Conservation (phyloP, 2,329 filamentous ascomycete genomes). For the Exophiala phaeomuriformis region DNA sequence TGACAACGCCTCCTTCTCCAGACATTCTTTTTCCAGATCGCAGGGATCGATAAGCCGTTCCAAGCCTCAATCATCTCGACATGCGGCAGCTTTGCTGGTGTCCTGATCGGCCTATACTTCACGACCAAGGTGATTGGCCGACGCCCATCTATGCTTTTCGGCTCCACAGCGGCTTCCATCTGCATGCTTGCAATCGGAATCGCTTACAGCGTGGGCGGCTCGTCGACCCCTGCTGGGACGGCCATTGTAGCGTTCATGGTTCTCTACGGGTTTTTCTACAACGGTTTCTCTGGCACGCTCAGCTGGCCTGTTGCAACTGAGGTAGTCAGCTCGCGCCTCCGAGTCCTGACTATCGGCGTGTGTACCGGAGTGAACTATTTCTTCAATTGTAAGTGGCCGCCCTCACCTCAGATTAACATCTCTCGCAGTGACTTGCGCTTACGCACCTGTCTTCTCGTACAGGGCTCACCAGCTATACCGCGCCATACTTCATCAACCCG, state of each 20-base stretch:
- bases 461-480: slow-evolving; percentile 37
- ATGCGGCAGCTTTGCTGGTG: slow-evolving; percentile 34
- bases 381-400: slow-evolving; percentile 28
- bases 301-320: slow-evolving; percentile 37
- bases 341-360: slow-evolving; percentile 35
- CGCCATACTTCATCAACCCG: slow-evolving; percentile 35
- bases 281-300: slow-evolving; percentile 34
- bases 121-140: slow-evolving; percentile 35
- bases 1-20: background rate
- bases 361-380: slow-evolving; percentile 39
- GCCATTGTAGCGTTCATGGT: slow-evolving; percentile 36
- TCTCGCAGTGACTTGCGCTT: background rate
- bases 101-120: slow-evolving; percentile 33
- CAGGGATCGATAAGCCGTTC: slow-evolving; percentile 27
- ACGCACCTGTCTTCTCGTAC: background rate
- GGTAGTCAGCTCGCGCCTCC: slow-evolving; percentile 35
- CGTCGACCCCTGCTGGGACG: slow-evolving; percentile 29
- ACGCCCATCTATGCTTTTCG: slow-evolving; percentile 19
- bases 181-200: slow-evolving; percentile 35
- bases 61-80: slow-evolving; percentile 30
- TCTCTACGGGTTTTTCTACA: slow-evolving; percentile 34
- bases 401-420: too few species aligned
- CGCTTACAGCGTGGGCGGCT: slow-evolving; percentile 29
- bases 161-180: slow-evolving; percentile 34
- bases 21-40: slow-evolving; percentile 50